phyloP scores from a whole-genome alignment of 345 rosid species.

The Eucalyptus tenuipes region DNA sequence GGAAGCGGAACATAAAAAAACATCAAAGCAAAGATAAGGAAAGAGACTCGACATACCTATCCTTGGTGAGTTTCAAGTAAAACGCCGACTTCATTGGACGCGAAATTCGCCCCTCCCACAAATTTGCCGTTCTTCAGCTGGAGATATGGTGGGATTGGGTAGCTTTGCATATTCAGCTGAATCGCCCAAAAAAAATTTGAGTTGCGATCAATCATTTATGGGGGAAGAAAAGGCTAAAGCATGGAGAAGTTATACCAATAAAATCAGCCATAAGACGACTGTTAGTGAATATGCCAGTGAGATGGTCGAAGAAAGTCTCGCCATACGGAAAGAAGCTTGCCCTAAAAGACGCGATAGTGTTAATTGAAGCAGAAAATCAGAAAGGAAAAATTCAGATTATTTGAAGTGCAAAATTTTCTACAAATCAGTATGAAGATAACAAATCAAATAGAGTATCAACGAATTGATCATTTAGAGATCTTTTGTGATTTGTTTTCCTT shows the following conservation, averaged over 20 bases:
- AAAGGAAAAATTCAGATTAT: not conserved
- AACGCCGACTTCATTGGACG: conserved; percentile 5
- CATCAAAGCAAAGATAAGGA: not conserved
- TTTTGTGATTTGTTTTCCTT: not conserved
- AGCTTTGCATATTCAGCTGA: conserved; percentile 2
- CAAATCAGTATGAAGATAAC: not conserved
- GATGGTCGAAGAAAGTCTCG: conserved; percentile 1
- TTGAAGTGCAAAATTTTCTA: not conserved
- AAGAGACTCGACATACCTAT: not conserved
- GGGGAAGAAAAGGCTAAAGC: not conserved
- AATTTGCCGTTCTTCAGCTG: not conserved
- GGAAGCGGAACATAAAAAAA: not conserved
- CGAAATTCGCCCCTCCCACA: conserved; percentile 2
- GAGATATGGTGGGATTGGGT: conserved; percentile 1
- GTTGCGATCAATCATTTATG: not conserved
- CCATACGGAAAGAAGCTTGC: conserved; percentile 18
- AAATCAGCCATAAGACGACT: conserved; percentile 10
- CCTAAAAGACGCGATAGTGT: not conserved
- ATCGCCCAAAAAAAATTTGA: not conserved
- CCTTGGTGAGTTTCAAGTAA: not conserved
- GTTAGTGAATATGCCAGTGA: conserved; percentile 9
- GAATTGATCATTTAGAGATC: not conserved
- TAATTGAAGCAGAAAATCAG: not conserved
- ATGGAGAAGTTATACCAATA: not conserved
- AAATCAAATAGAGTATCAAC: not conserved